Evolutionary conservation across 306 rosid genomes (phyloP), one percentile per base, ranked within the genome.

Genomic region (Vigna hirtella): DNA sequence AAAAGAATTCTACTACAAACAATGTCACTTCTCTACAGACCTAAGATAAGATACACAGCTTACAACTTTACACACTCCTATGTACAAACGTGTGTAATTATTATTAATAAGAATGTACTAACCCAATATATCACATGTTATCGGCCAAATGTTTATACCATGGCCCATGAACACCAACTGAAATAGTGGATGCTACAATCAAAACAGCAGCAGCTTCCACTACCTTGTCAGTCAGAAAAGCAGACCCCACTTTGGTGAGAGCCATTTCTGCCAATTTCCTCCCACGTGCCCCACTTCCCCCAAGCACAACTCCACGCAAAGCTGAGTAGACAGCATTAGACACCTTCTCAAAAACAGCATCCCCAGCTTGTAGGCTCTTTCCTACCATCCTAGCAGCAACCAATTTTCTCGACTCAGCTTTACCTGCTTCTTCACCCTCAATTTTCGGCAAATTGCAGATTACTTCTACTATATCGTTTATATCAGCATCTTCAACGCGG

Each of bases 301-400:
- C 97, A 1, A 95, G 91, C 78, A 88, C 80, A 8, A 86, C 89
- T 40, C 91, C 98, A 15, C 99, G 89, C 38, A 88, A 75, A 62
- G 97, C 92, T 75, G 58, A 22, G 63, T 89, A 91, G 28, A 90
- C 90, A 1, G 98, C 88, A 28, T 49, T 83, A 3, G 86, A 85
- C 47, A 95, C 98, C 85, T 83, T 95, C 78, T 89, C 96, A 82
- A 95, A 92, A 71, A 95, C 94, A 1, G 91, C 83, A 70, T 95
- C 97, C 77, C 93, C 99, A 42, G 97, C 90, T 81, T 91, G 98
- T 81, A 95, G 72, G 85, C 97, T 93, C 90, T 84, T 95, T 2
- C 86, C 88, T 51, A 95, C 14, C 92, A 93, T 87, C 86, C 99
- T 83, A 17, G 82, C 82, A 57, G 86, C 84, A 17, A 95, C 96